phyloP scores from a whole-genome alignment of 208 protist genomes.

The Acanthamoeba healyi region DNA sequence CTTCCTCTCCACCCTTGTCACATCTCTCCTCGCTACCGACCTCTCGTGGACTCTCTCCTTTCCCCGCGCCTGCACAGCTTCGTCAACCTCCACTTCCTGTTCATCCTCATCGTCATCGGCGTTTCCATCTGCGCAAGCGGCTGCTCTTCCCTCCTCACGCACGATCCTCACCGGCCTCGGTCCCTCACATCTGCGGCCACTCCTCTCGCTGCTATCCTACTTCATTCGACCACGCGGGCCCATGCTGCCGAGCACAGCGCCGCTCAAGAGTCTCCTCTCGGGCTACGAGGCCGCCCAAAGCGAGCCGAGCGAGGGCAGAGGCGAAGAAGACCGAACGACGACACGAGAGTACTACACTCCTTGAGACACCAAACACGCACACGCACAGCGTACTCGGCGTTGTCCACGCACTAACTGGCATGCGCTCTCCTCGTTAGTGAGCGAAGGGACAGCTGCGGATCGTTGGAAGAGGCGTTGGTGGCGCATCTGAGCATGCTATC shows the following conservation, averaged over 20 bases:
- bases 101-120: neutral
- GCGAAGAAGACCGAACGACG: neutral
- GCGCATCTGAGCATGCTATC: slow-evolving; percentile 9
- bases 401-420: neutral
- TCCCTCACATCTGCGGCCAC: neutral
- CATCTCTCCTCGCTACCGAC: slow-evolving; percentile 20
- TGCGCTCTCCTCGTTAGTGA: neutral
- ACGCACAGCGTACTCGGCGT: no score
- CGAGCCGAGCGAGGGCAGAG: neutral
- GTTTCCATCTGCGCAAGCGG: neutral
- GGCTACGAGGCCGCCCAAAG: neutral
- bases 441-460: neutral
- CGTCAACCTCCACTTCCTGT: neutral
- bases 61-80: neutral
- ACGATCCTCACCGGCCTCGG: slow-evolving; percentile 28
- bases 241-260: neutral
- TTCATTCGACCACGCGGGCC: slow-evolving; percentile 5
- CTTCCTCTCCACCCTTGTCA: slow-evolving; percentile 34
- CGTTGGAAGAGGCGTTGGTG: neutral
- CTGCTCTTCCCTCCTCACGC: neutral
- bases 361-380: no score
- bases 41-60: slow-evolving; percentile 35
- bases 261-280: neutral
- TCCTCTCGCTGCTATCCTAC: slow-evolving; percentile 26
- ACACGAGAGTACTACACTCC: neutral